Evolutionary conservation across 2,329 filamentous ascomycete species (phyloP).

Genomic region (Exophiala lecanii-corni): DNA sequence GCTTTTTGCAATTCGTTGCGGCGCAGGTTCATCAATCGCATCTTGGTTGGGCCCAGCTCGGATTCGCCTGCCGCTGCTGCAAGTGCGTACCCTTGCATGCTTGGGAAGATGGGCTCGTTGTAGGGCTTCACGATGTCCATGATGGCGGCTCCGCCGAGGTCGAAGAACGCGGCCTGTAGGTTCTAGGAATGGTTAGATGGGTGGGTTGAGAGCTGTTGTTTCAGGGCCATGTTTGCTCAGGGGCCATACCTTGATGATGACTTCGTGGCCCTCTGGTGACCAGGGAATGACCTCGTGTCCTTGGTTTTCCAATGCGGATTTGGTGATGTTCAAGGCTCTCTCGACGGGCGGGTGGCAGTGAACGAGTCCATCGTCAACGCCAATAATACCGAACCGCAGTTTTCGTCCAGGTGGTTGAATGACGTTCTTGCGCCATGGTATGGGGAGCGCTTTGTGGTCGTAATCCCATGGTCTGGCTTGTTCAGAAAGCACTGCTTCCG

Average conservation of each 20-base stretch:
- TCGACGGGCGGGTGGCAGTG: slow-evolving; percentile 37
- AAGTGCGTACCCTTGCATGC: slow-evolving; percentile 24
- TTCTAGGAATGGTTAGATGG: slow-evolving; percentile 24
- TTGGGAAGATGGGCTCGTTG: slow-evolving; percentile 28
- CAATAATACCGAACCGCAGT: slow-evolving; percentile 36
- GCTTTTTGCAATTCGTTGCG: slow-evolving; percentile 32
- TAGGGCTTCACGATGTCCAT: slow-evolving; percentile 26
- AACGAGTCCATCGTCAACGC: slow-evolving; percentile 33
- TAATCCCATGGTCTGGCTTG: slow-evolving; percentile 34
- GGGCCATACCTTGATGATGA: slow-evolving; percentile 24
- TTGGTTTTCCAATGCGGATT: slow-evolving; percentile 31
- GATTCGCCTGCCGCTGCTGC: slow-evolving; percentile 23
- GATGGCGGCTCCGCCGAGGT: slow-evolving; percentile 28
- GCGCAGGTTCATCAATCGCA: slow-evolving; percentile 29
- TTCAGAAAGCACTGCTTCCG: slow-evolving; percentile 32
- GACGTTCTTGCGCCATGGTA: slow-evolving; percentile 35
- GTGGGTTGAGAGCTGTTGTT: not conserved
- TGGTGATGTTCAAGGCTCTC: slow-evolving; percentile 33
- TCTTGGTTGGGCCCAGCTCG: slow-evolving; percentile 29
- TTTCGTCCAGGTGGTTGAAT: slow-evolving; percentile 34
- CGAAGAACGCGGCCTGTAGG: slow-evolving; percentile 26
- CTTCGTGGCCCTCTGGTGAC: slow-evolving; percentile 31
- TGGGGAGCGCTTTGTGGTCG: slow-evolving; percentile 36
- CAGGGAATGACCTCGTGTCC: slow-evolving; percentile 36
- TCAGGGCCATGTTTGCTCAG: too few relatives aligned